phyloP scores from a whole-genome alignment of 106 monocot genomes.

The Acanthochlamys bracteata region DNA sequence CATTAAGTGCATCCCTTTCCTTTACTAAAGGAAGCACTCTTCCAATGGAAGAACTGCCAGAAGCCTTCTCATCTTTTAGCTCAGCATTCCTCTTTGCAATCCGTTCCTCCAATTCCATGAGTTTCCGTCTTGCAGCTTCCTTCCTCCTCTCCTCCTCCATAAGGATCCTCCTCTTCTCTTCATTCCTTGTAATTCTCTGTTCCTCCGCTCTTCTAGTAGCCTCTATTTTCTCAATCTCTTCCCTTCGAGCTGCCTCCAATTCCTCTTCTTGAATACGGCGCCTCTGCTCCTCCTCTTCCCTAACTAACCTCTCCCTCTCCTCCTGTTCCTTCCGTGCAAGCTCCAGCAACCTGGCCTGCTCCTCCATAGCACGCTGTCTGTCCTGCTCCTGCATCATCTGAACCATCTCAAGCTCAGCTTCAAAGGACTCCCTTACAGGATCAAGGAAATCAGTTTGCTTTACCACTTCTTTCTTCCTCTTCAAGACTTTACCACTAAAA shows the following conservation, averaged over 20 bases:
- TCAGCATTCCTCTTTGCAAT: constrained; percentile 67
- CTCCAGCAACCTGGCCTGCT: constrained; percentile 60
- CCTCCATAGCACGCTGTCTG: constrained; percentile 59
- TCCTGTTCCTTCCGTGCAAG: constrained; percentile 78
- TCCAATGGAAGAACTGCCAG: constrained; percentile 18
- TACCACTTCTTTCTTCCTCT: constrained; percentile 58
- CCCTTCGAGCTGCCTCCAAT: constrained; percentile 67
- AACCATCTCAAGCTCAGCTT: constrained; percentile 89
- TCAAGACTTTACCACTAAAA: constrained; percentile 47
- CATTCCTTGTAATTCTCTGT: constrained; percentile 62
- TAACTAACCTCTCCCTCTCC: constrained; percentile 64
- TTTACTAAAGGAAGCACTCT: constrained; percentile 2
- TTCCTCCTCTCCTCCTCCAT: constrained; percentile 91
- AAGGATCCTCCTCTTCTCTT: constrained; percentile 57
- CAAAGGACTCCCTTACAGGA: constrained; percentile 88
- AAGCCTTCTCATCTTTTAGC: constrained; percentile 26
- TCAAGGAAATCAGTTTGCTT: constrained; percentile 61
- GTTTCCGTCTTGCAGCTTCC: constrained; percentile 71
- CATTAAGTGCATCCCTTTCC: constrained; percentile 22
- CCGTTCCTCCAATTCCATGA: constrained; percentile 78
- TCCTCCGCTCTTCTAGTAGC: constrained; percentile 61
- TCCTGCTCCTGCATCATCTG: constrained; percentile 82
- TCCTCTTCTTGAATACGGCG: constrained; percentile 67
- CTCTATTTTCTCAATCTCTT: constrained; percentile 76
- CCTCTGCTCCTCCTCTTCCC: constrained; percentile 74